Evolutionary conservation across 495 filamentous ascomycete species (phyloP), one percentile per base, ranked within the genome.

Genomic region (Entonaema liquescens): DNA sequence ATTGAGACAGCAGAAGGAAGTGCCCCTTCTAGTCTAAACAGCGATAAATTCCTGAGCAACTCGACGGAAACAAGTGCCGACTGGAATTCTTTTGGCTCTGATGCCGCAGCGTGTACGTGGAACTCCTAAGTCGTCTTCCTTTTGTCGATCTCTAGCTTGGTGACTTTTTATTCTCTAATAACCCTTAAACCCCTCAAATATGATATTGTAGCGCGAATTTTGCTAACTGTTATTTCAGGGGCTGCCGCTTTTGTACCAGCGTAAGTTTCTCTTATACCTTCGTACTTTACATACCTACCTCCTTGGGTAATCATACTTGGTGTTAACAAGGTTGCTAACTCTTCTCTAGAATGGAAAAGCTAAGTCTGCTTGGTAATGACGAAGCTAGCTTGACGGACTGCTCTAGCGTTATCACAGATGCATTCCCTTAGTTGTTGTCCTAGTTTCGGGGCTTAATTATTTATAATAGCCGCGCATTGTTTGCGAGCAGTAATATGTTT

Each of bases 181-280:
- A n/a, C n/a, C n/a, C n/a, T n/a, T n/a, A n/a, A n/a, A n/a, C n/a
- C n/a, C n/a, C n/a, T n/a, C n/a, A n/a, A n/a, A n/a, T n/a, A n/a
- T n/a, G n/a, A n/a, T n/a, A n/a, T n/a, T n/a, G n/a, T n/a, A n/a
- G n/a, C n/a, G n/a, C n/a, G n/a, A n/a, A n/a, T n/a, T n/a, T n/a
- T n/a, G n/a, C n/a, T n/a, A n/a, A n/a, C n/a, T n/a, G n/a, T n/a
- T n/a, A n/a, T n/a, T n/a, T n/a, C n/a, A n/a, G n/a, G n/a, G 73
- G 60, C 60, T n/a, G 61, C 62, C 7, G 73, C 73, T 2, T 75
- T 75, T 33, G 58, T 69, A 11, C 69, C 73, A 25, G 73, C 73
- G 68, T 74, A 40, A 59, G 72, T 71, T 21, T 38, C 35, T n/a
- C n/a, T n/a, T n/a, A n/a, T n/a, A n/a, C n/a, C 19, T 23, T 2